These are phyloP conservation scores for Globisporangium okanoganense DNA, from an alignment of 352 stramenopile genomes.

Conservation along the genomic window DNA sequence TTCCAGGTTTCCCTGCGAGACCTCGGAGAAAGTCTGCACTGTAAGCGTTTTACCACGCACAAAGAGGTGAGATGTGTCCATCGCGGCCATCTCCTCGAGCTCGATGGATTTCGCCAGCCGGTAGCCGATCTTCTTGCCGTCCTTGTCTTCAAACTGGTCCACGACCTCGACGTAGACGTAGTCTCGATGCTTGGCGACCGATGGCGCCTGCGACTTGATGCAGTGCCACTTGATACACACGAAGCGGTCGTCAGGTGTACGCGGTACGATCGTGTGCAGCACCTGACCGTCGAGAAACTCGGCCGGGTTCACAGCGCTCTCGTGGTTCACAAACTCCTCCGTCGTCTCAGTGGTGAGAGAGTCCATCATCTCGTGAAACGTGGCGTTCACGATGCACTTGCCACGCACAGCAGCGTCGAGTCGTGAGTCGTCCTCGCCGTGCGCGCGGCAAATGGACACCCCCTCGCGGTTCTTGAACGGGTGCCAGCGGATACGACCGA, in stretches of 20 bases:
- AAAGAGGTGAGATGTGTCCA: constrained; percentile 49
- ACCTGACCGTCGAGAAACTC: constrained; percentile 81
- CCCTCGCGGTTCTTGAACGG: constrained; percentile 57
- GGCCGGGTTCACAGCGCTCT: constrained; percentile 54
- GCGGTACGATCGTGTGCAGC: constrained; percentile 67
- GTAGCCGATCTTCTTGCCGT: constrained; percentile 63
- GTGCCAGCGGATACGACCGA: constrained; percentile 70
- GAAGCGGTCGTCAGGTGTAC: constrained; percentile 58
- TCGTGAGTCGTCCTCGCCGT: constrained; percentile 50
- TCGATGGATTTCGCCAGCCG: constrained; percentile 75
- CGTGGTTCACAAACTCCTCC: constrained; percentile 57
- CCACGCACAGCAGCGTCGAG: constrained; percentile 70
- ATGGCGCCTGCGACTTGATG: constrained; percentile 65
- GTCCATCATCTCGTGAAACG: constrained; percentile 75
- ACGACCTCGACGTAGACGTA: constrained; percentile 85
- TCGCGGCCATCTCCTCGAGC: constrained; percentile 39
- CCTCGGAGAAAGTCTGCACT: constrained; percentile 67
- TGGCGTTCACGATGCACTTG: constrained; percentile 70
- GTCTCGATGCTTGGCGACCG: constrained; percentile 71
- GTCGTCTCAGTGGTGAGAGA: constrained; percentile 71
- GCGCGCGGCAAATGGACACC: constrained; percentile 67
- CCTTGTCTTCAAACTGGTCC: constrained; percentile 65
- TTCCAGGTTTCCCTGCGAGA: constrained; percentile 54
- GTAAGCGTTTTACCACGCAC: constrained; percentile 75
- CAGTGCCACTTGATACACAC: constrained; percentile 83